phyloP scores from a whole-genome alignment of 73 alveolate genomes.

The Stentor roeselii region DNA sequence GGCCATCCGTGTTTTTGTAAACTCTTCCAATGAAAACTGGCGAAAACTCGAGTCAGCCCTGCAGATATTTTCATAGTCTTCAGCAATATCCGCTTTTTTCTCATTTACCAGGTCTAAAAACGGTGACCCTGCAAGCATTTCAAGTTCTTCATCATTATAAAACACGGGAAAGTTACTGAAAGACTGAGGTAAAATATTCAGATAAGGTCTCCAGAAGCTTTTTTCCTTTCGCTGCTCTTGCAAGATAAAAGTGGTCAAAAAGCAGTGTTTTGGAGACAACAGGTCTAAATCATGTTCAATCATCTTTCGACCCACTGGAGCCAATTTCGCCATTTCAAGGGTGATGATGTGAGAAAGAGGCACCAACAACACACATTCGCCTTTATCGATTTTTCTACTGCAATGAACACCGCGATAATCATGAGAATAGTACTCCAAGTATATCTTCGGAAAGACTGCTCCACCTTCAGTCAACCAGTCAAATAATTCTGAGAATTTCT shows the following conservation, averaged over 20 bases:
- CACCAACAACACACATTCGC: slow-evolving; percentile 73
- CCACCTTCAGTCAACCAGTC: slow-evolving; percentile 74
- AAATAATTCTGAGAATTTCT: slow-evolving; percentile 44
- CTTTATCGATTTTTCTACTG: slow-evolving; percentile 59
- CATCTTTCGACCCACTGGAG: slow-evolving; percentile 84
- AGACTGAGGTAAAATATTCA: slow-evolving; percentile 85
- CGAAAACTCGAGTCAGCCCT: slow-evolving; percentile 75
- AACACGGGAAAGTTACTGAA: slow-evolving; percentile 89
- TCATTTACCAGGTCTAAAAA: slow-evolving; percentile 63
- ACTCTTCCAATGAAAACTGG: slow-evolving; percentile 75
- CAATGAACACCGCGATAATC: slow-evolving; percentile 94
- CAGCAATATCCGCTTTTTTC: slow-evolving; percentile 72
- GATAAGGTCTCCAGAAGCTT: slow-evolving; percentile 78
- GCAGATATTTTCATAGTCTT: slow-evolving; percentile 85
- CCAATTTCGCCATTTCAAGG: slow-evolving; percentile 85
- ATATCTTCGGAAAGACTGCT: slow-evolving; percentile 61
- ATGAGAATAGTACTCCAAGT: slow-evolving; percentile 72
- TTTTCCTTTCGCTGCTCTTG: slow-evolving; percentile 73
- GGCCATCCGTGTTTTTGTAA: slow-evolving; percentile 89
- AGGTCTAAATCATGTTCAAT: slow-evolving; percentile 70
- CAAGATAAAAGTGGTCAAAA: slow-evolving; percentile 81
- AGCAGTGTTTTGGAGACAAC: slow-evolving; percentile 95
- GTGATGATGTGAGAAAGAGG: slow-evolving; percentile 91
- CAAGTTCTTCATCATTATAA: slow-evolving; percentile 79
- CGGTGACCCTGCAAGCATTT: slow-evolving; percentile 90